Evolutionary conservation across 371 early-diverging fungal species (phyloP).

Genomic region (Circinella minor): DNA sequence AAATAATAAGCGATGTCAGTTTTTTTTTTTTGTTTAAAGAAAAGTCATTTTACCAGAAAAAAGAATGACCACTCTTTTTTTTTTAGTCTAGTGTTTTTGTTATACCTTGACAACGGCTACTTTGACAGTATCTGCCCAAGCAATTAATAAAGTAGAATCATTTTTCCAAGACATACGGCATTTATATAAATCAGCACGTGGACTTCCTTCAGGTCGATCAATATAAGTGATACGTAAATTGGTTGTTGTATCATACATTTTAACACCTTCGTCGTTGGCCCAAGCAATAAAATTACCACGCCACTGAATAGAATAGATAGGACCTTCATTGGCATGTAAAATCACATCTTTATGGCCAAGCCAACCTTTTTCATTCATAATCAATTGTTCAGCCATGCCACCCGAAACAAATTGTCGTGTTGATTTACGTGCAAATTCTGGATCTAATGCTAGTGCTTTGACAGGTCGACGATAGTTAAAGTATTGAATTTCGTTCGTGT

Average conservation of each 20-base stretch:
- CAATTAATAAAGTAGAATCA: conserved; percentile 77
- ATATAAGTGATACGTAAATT: conserved; percentile 83
- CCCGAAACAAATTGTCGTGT: conserved; percentile 87
- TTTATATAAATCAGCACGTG: conserved; percentile 86
- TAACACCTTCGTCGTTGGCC: conserved; percentile 91
- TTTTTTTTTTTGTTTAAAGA: neutral
- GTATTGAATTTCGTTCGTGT: conserved; percentile 59
- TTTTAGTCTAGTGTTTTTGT: neutral
- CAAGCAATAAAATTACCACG: conserved; percentile 84
- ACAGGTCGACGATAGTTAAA: conserved; percentile 88
- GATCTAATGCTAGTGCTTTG: conserved; percentile 89
- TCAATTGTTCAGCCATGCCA: conserved; percentile 87
- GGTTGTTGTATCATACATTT: conserved; percentile 77
- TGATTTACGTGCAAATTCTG: conserved; percentile 74
- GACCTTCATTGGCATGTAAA: conserved; percentile 86
- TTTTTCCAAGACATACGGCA: conserved; percentile 89
- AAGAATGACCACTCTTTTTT: neutral
- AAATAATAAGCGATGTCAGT: neutral
- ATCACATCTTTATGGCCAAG: conserved; percentile 72
- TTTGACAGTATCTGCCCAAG: conserved; percentile 94
- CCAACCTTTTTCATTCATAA: conserved; percentile 79
- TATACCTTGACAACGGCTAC: conserved; percentile 74
- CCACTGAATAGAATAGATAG: conserved; percentile 89
- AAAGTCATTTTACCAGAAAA: too few species aligned
- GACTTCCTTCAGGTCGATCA: conserved; percentile 78